A percentile compares a stretch with the other conserved stretches of the same genome.
Conservation (phyloP, 139 green algal genomes). For the Yamagishiella unicocca region DNA sequence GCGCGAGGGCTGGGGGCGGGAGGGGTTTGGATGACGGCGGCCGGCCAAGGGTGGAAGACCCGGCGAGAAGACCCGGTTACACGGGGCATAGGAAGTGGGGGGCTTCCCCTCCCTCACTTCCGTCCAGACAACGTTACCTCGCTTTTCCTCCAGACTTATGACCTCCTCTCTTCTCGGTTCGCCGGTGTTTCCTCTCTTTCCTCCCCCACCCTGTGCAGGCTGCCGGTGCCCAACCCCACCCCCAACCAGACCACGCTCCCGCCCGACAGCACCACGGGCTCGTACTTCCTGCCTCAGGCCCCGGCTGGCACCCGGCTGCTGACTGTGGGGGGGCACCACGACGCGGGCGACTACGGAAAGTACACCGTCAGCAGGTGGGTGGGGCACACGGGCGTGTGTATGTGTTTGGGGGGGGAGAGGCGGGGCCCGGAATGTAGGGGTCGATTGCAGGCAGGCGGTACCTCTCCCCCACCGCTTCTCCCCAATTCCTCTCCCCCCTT, state of each 20-base stretch:
- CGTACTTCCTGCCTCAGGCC: slow-evolving; percentile 22
- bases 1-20: neutral
- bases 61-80: too few relatives aligned
- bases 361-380: slow-evolving; percentile 22
- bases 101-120: too few relatives aligned
- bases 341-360: slow-evolving; percentile 49
- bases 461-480: too few relatives aligned
- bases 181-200: too few relatives aligned
- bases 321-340: slow-evolving; percentile 38
- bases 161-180: too few relatives aligned
- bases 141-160: too few relatives aligned
- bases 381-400: neutral
- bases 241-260: slow-evolving; percentile 43
- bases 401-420: neutral
- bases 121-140: too few relatives aligned
- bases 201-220: neutral
- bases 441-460: too few relatives aligned
- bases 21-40: neutral
- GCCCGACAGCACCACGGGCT: slow-evolving; percentile 15
- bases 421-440: too few relatives aligned
- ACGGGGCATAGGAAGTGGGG: too few relatives aligned
- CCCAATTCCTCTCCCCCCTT: too few relatives aligned
- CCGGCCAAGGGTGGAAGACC: too few relatives aligned
- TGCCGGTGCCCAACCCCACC: neutral
- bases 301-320: neutral